Conservation (phyloP, 2,329 filamentous ascomycete genomes). For the Ophiocordyceps camponoti-leonardi region DNA sequence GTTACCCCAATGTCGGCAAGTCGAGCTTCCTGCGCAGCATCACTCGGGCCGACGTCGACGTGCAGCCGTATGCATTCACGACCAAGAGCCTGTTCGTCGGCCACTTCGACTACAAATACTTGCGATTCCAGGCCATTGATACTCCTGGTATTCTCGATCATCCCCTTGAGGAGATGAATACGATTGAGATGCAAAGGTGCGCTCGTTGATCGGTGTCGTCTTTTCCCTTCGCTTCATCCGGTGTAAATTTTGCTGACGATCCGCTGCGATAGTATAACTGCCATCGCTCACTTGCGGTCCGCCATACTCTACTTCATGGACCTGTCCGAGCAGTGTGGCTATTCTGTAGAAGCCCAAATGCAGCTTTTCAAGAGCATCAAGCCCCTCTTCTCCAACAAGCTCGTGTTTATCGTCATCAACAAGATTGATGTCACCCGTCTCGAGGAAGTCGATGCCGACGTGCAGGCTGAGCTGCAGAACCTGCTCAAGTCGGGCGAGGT, state of each 20-base stretch:
- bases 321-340: slow-evolving; percentile 89
- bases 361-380: slow-evolving; percentile 93
- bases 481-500: slow-evolving; percentile 79
- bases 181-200: slow-evolving; percentile 81
- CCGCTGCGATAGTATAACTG: slow-evolving; percentile 52
- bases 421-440: slow-evolving; percentile 89
- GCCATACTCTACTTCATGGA: slow-evolving; percentile 98
- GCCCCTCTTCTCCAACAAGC: slow-evolving; percentile 91
- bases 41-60: slow-evolving; percentile 86
- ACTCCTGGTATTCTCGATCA: slow-evolving; percentile 98
- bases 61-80: slow-evolving; percentile 96
- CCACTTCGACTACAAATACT: slow-evolving; percentile 83
- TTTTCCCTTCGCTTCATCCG: not conserved
- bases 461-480: slow-evolving; percentile 59
- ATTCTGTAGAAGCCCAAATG: slow-evolving; percentile 83
- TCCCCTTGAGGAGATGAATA: slow-evolving; percentile 98
- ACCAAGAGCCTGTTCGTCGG: slow-evolving; percentile 95
- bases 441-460: slow-evolving; percentile 68
- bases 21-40: slow-evolving; percentile 88
- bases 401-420: slow-evolving; percentile 94
- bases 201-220: not conserved
- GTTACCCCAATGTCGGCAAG: slow-evolving; percentile 96
- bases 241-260: slow-evolving; percentile 1
- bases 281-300: slow-evolving; percentile 88
- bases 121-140: slow-evolving; percentile 61